Conservation (phyloP, 2,329 filamentous ascomycete species). For the Sporothrix sp. region DNA sequence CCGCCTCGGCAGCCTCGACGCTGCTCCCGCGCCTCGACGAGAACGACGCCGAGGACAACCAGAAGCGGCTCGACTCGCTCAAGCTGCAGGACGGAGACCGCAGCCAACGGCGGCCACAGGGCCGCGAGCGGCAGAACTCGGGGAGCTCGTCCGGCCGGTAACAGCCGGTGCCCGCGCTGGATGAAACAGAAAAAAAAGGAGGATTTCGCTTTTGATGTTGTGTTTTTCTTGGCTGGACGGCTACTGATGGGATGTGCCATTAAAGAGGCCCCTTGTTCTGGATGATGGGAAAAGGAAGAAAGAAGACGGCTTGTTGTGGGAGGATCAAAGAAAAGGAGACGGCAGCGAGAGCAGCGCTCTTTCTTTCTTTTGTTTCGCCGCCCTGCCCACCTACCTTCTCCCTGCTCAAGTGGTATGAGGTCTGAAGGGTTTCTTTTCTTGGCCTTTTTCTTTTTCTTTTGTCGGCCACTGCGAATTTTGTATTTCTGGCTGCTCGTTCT, state of each 20-base stretch:
- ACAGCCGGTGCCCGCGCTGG: too few relatives aligned
- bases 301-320: neutral
- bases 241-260: too few relatives aligned
- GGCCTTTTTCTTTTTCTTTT: neutral
- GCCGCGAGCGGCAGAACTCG: slow-evolving; percentile 48
- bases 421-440: too few relatives aligned
- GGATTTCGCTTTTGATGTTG: too few relatives aligned
- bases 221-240: too few relatives aligned
- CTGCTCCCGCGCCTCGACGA: slow-evolving; percentile 54
- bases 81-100: slow-evolving; percentile 78
- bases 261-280: too few relatives aligned
- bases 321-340: neutral
- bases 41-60: slow-evolving; percentile 73
- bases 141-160: slow-evolving; percentile 38
- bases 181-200: neutral
- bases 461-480: neutral
- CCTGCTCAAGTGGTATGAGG: too few relatives aligned
- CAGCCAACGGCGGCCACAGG: slow-evolving; percentile 37
- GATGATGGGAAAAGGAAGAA: neutral
- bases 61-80: slow-evolving; percentile 79
- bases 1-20: neutral
- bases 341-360: too few relatives aligned
- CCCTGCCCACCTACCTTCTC: too few relatives aligned
- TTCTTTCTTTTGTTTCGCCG: neutral
- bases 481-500: neutral